Evolutionary conservation across 2,329 filamentous ascomycete species (phyloP).

Genomic region (Ilyonectria sp.): DNA sequence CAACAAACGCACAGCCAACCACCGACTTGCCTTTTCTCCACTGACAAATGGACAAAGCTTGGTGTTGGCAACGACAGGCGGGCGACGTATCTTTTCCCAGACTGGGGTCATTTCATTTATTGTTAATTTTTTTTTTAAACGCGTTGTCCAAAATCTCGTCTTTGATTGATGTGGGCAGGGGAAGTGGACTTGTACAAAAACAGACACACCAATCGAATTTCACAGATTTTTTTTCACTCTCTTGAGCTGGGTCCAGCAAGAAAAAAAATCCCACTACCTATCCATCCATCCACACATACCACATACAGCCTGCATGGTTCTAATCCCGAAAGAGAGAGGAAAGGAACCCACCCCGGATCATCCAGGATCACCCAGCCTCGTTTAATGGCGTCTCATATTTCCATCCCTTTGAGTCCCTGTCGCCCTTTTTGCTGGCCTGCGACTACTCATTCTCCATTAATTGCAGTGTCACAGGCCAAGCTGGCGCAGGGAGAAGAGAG

Average conservation of each 20-base stretch:
- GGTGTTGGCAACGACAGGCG: constrained; percentile 5
- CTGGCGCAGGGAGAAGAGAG: neutral
- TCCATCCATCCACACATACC: constrained; percentile 6
- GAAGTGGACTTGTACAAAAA: constrained; percentile 48
- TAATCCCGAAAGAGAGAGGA: constrained; percentile 38
- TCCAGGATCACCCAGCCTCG: constrained; percentile 20
- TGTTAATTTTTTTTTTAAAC: constrained; percentile 20
- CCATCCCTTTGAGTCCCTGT: constrained; percentile 11
- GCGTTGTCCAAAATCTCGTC: constrained; percentile 27
- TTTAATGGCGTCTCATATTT: constrained; percentile 11
- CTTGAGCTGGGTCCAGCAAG: constrained; percentile 36
- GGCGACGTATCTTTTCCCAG: constrained; percentile 26
- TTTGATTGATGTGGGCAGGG: constrained; percentile 46
- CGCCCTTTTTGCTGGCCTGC: neutral
- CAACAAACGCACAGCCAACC: neutral
- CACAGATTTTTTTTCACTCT: constrained; percentile 37
- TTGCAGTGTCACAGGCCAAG: neutral
- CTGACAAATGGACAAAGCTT: constrained; percentile 11
- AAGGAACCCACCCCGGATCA: constrained; percentile 28
- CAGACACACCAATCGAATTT: constrained; percentile 50
- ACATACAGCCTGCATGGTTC: constrained; percentile 34
- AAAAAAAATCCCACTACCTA: constrained; percentile 18
- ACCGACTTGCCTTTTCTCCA: constrained; percentile 6
- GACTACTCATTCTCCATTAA: neutral
- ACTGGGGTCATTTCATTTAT: constrained; percentile 27